Evolutionary conservation across 805 yeast genomes (phyloP).

Genomic region (Saccharomycopsis fermentans): DNA sequence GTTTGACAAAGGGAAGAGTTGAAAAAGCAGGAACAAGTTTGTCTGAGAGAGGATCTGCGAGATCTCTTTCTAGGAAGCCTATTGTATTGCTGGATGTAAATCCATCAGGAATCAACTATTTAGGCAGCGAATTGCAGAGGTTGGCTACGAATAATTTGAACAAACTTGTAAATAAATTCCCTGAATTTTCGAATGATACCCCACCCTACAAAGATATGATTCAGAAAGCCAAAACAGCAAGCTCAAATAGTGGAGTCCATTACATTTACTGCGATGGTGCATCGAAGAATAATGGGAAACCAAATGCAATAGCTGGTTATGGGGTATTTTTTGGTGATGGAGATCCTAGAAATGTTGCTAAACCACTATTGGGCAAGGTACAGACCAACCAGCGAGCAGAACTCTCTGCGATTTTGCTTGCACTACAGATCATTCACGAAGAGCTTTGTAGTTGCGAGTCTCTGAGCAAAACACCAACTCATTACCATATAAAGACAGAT

Average conservation of each 20-base stretch:
- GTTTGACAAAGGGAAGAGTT: not conserved
- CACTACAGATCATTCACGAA: constrained; percentile 33
- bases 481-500: constrained; percentile 50
- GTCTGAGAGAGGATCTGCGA: not conserved
- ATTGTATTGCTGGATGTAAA: not conserved
- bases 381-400: constrained; percentile 83
- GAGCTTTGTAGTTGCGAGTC: constrained; percentile 25
- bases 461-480: constrained; percentile 18
- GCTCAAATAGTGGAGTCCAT: not conserved
- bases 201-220: not conserved
- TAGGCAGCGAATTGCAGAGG: not conserved
- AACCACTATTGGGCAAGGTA: constrained; percentile 34
- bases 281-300: constrained; percentile 46
- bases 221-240: not conserved
- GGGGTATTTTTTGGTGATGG: constrained; percentile 62
- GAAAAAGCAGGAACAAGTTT: not conserved
- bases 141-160: not conserved
- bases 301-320: constrained; percentile 44
- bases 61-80: not conserved
- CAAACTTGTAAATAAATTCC: not conserved
- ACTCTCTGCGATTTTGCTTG: constrained; percentile 52
- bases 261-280: constrained; percentile 74
- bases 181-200: not conserved
- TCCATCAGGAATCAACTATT: too few species aligned
- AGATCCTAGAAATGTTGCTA: constrained; percentile 46